These are phyloP conservation scores for Sporobolomyces roseus DNA, from an alignment of 768 basidiomycete genomes.

Conservation along the genomic window DNA sequence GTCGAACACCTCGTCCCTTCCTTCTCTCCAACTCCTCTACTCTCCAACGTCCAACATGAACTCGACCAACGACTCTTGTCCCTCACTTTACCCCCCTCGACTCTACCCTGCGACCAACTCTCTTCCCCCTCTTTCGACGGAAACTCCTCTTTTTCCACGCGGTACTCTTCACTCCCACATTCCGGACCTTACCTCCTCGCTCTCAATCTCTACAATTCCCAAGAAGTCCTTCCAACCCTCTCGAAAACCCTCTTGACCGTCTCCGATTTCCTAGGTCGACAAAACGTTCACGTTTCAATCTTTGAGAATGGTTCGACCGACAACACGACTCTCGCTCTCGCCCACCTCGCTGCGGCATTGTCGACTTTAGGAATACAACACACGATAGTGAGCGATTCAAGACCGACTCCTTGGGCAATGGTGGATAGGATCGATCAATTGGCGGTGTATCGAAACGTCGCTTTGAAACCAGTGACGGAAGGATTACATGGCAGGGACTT, in stretches of 20 bases:
- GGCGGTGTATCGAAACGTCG: constrained; percentile 44
- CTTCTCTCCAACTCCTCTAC: background rate
- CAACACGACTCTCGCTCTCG: constrained; percentile 42
- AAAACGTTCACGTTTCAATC: constrained; percentile 43
- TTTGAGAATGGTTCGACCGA: constrained; percentile 46
- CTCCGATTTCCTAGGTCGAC: constrained; percentile 39
- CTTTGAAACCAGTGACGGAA: constrained; percentile 39
- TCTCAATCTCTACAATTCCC: constrained; percentile 45
- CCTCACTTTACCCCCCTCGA: constrained; percentile 8
- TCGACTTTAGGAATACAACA: constrained; percentile 24
- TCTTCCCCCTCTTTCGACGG: constrained; percentile 1
- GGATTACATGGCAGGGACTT: constrained; percentile 2
- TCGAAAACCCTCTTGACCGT: constrained; percentile 34
- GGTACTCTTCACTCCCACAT: constrained; percentile 12
- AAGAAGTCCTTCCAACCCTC: constrained; percentile 41
- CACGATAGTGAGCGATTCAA: constrained; percentile 41
- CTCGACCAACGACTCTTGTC: constrained; percentile 4
- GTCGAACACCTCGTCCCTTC: constrained; percentile 22
- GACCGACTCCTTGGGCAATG: constrained; percentile 37
- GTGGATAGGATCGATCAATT: constrained; percentile 46
- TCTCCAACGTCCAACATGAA: background rate
- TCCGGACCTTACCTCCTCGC: constrained; percentile 40
- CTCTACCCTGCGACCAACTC: background rate
- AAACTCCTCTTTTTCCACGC: background rate
- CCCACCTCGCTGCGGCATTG: constrained; percentile 36